Percentiles rank a stretch among this genome's conserved stretches.
Evolutionary conservation across 1,284 basidiomycete species (phyloP).

Genomic region (Cutaneotrichosporon cavernicola): DNA sequence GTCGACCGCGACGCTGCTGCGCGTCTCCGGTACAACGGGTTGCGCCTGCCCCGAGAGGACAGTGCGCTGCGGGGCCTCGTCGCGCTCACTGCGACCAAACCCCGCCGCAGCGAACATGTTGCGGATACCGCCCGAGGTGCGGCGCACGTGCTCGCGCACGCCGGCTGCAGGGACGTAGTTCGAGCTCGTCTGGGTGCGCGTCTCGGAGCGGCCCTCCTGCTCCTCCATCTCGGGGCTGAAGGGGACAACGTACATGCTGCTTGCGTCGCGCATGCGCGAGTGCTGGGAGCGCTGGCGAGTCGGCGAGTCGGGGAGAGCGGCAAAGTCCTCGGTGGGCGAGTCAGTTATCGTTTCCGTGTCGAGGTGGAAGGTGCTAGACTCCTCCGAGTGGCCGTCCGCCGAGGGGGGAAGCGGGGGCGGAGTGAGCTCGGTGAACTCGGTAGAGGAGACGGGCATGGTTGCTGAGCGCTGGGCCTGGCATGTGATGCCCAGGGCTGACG

Average conservation of each 20-base stretch:
- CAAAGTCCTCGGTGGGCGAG: constrained; percentile 7
- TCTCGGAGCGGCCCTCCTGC: neutral
- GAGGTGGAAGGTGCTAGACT: constrained; percentile 3
- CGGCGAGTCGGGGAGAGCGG: constrained; percentile 9
- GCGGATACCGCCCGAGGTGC: constrained; percentile 7
- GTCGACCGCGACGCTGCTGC: constrained; percentile 7
- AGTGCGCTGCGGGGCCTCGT: neutral
- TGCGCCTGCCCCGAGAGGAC: neutral
- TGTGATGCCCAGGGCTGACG: neutral
- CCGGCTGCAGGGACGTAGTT: constrained; percentile 7
- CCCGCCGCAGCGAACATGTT: neutral
- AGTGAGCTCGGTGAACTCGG: neutral
- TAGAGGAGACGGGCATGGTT: neutral
- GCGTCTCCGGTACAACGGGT: neutral
- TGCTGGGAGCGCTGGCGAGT: neutral
- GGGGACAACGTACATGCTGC: constrained; percentile 5
- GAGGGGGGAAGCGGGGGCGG: neutral
- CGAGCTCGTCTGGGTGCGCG: neutral
- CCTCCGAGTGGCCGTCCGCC: neutral
- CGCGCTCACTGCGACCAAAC: neutral
- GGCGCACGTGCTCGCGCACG: constrained; percentile 8
- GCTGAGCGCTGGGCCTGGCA: neutral
- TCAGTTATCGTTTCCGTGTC: neutral
- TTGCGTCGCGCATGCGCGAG: constrained; percentile 7
- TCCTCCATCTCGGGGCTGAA: constrained; percentile 8